Evolutionary conservation across 371 early-diverging fungal species (phyloP).

Genomic region (Rhizomucor miehei): DNA sequence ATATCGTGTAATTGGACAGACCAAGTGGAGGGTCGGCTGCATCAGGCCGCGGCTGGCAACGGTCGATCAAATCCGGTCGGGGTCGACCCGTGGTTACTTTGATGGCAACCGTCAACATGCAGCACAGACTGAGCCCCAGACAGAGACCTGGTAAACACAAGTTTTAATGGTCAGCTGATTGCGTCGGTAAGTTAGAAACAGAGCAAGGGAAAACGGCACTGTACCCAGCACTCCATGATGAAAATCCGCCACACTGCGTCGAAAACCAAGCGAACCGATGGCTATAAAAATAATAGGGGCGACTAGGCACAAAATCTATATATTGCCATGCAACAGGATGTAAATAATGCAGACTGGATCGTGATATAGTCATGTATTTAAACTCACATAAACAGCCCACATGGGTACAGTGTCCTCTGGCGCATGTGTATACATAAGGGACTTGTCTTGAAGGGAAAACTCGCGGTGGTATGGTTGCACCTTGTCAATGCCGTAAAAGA

Average conservation of each 20-base stretch:
- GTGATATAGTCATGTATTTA: neutral
- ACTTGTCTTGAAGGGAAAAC: constrained; percentile 68
- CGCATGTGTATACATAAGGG: constrained; percentile 64
- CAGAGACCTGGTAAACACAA: constrained; percentile 59
- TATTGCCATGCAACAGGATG: too few relatives aligned
- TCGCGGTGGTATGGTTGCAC: constrained; percentile 67
- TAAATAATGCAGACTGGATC: neutral
- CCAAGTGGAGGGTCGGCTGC: constrained; percentile 56
- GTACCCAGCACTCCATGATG: constrained; percentile 27
- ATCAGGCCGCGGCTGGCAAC: constrained; percentile 71
- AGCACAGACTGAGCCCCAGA: constrained; percentile 61
- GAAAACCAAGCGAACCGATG: constrained; percentile 17
- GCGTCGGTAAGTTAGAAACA: neutral
- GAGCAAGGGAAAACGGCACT: neutral
- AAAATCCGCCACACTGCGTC: constrained; percentile 20
- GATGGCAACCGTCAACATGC: constrained; percentile 65
- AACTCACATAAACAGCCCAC: constrained; percentile 51
- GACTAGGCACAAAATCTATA: constrained; percentile 23
- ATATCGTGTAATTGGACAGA: constrained; percentile 51
- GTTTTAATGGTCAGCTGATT: neutral
- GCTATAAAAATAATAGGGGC: constrained; percentile 23
- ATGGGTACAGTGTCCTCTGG: constrained; percentile 61
- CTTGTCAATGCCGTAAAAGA: constrained; percentile 56
- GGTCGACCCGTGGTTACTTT: constrained; percentile 61
- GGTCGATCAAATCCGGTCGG: constrained; percentile 89